Evolutionary conservation across 192 early-diverging fungal genomes (phyloP), one percentile per base, ranked within the genome.

Genomic region (Podila epigama): DNA sequence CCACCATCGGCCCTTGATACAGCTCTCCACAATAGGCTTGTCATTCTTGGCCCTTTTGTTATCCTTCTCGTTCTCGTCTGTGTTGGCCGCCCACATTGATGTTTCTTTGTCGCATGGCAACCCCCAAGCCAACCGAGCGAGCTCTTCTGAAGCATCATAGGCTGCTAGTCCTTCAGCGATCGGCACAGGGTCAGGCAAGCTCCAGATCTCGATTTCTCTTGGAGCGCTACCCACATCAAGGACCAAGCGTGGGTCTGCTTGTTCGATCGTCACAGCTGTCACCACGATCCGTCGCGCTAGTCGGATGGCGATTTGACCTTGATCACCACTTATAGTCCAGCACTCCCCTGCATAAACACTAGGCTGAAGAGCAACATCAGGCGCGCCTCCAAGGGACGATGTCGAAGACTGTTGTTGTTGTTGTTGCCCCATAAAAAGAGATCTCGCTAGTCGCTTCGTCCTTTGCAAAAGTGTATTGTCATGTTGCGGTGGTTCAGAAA

Each of bases 201-300:
- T 86, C 90, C 89, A 92, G 11, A 93, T 70, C 67, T 92, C 90
- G 44, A 93, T 70, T 20, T 85, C 66, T 58, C 85, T 84, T 16
- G 91, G 91, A 0, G 91, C 89, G 56, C 85, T 90, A n/a, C 82
- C 70, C 28, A 69, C 68, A 60, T 90, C 87, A 33, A 84, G 73
- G 7, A 84, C 71, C 0, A 91, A 73, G 12, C 78, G 68, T 29
- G 70, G 83, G 48, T 88, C 80, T 32, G 89, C 85, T 79, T 92
- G 89, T 66, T 93, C 92, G 5, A 92, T 69, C 5, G 85, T 86
- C 65, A 93, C 80, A 8, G 82, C 85, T 0, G 84, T 82, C 1
- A 91, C 79, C 5, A 83, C 68, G 8, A 92, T 81, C 4, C 79
- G 67, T 53, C 85, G 75, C 5, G 84, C 68, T 44, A 93, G 71